Conservation (phyloP, 2,329 filamentous ascomycete genomes). For the Nigrospora sphaerica region DNA sequence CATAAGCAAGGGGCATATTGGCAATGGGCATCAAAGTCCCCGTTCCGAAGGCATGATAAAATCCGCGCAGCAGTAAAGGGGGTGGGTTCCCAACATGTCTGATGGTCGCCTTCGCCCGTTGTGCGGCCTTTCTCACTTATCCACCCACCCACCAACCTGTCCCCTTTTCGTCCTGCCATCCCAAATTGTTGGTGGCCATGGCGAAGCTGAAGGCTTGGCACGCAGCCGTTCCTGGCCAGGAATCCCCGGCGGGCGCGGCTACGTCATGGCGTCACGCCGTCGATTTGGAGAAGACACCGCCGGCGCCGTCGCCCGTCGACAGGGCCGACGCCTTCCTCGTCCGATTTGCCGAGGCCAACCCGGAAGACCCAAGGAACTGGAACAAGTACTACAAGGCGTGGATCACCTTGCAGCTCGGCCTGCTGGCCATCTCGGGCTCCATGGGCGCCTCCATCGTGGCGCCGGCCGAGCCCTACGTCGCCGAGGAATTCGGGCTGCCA, state of each 20-base stretch:
- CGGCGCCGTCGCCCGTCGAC: not conserved
- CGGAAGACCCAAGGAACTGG: conserved; percentile 40
- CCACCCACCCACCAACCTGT: no score
- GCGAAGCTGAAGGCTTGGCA: no score
- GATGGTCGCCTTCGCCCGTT: no score
- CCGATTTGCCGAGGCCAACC: conserved; percentile 20
- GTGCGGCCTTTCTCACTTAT: no score
- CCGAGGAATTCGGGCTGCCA: conserved; percentile 31
- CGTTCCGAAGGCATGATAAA: no score
- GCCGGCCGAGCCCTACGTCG: conserved; percentile 34
- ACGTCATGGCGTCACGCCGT: not conserved
- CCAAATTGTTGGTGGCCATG: no score
- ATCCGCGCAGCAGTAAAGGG: no score
- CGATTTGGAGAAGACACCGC: not conserved
- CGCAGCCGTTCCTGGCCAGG: no score
- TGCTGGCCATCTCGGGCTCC: conserved; percentile 41
- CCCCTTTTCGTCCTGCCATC: no score
- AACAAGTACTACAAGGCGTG: conserved; percentile 32
- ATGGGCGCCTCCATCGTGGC: conserved; percentile 43
- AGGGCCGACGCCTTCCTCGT: conserved; percentile 1
- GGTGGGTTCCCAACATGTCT: no score
- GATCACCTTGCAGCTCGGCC: conserved; percentile 39
- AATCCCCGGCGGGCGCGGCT: not conserved
- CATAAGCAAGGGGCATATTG: no score
- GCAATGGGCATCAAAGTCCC: no score